Conservation (phyloP, 192 early-diverging fungal genomes). For the Backusella tuberculispora region DNA sequence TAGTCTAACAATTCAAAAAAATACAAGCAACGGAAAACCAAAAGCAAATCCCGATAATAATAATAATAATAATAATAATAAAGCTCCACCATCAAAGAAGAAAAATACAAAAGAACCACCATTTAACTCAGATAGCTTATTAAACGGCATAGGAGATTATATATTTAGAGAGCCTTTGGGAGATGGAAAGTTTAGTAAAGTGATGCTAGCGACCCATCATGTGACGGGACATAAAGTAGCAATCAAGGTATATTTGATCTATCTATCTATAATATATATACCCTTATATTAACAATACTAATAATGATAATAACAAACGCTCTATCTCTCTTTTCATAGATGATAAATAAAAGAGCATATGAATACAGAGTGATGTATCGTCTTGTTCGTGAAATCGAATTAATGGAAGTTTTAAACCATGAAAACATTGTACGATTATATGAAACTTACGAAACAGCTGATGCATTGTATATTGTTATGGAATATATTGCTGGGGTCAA, state of each 20-base stretch:
- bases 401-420: constrained; percentile 88
- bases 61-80: constrained; percentile 15
- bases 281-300: neutral
- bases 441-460: constrained; percentile 79
- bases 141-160: constrained; percentile 70
- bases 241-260: constrained; percentile 32
- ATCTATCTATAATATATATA: neutral
- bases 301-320: neutral
- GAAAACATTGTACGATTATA: constrained; percentile 88
- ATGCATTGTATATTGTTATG: constrained; percentile 85
- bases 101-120: neutral
- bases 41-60: neutral
- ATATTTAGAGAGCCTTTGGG: constrained; percentile 74
- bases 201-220: constrained; percentile 72
- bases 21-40: neutral
- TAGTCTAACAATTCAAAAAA: constrained; percentile 1
- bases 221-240: constrained; percentile 41
- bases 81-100: neutral
- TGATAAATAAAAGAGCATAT: constrained; percentile 56
- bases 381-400: constrained; percentile 75
- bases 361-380: constrained; percentile 56
- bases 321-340: constrained; percentile 27
- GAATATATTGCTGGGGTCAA: constrained; percentile 85
- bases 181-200: constrained; percentile 81
- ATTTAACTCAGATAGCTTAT: constrained; percentile 43